A percentile compares a stretch with the other conserved stretches of the same genome.
Evolutionary conservation across 1,139 yeast genomes (phyloP).

Genomic region (Magnusiomyces paraingens): DNA sequence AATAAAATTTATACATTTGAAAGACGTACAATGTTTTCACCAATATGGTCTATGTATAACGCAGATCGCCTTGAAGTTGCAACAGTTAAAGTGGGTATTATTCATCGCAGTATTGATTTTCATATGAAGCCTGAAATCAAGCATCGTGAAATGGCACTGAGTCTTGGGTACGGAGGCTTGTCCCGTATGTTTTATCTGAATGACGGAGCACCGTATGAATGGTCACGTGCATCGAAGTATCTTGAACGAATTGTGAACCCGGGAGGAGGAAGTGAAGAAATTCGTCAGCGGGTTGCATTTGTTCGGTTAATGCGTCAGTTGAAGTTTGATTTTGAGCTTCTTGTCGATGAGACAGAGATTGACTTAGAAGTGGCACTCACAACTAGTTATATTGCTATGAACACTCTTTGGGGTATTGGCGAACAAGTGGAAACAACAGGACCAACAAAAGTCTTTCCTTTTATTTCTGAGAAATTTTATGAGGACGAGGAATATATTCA

Average conservation of each 20-base stretch:
- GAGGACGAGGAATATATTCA: too few species aligned
- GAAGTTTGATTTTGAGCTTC: slow-evolving; percentile 52
- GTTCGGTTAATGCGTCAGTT: slow-evolving; percentile 53
- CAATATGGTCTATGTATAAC: slow-evolving; percentile 47
- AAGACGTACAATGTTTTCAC: slow-evolving; percentile 43
- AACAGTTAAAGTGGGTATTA: slow-evolving; percentile 45
- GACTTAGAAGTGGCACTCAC: slow-evolving; percentile 48
- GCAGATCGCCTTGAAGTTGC: slow-evolving; percentile 44
- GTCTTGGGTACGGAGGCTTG: slow-evolving; percentile 30
- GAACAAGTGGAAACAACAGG: slow-evolving; percentile 49
- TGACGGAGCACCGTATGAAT: slow-evolving; percentile 50
- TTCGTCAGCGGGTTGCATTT: slow-evolving; percentile 46
- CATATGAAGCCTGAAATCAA: slow-evolving; percentile 43
- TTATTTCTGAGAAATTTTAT: not conserved
- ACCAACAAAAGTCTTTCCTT: slow-evolving; percentile 37
- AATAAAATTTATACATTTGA: slow-evolving; percentile 45
- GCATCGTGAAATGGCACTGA: slow-evolving; percentile 37
- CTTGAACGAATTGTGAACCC: slow-evolving; percentile 50
- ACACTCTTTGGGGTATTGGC: slow-evolving; percentile 59
- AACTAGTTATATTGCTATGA: slow-evolving; percentile 54
- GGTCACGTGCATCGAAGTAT: slow-evolving; percentile 47
- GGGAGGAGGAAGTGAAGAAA: slow-evolving; percentile 50
- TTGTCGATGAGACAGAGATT: slow-evolving; percentile 43
- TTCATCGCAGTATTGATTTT: slow-evolving; percentile 44
- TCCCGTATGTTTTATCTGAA: slow-evolving; percentile 38